Base-by-base conservation (phyloP, 768 basidiomycete species). In the Rhodotorula graminis region DNA sequence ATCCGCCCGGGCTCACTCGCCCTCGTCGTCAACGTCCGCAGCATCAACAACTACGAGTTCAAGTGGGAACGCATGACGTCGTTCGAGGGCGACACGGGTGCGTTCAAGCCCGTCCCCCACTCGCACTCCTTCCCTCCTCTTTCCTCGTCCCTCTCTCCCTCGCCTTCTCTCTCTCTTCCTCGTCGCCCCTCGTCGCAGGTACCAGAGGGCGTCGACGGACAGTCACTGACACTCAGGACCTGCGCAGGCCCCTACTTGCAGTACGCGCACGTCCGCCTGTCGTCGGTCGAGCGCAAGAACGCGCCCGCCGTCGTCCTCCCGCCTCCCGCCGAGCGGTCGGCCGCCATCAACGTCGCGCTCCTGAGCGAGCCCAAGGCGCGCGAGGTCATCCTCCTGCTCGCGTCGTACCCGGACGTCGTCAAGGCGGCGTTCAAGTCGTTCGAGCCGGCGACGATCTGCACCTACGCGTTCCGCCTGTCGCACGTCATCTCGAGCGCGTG, bases 1-100 rank as follows among this genome's bases (percentile, higher is more conserved):
- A 37, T 4, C 5, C 37, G 37, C 37, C 37, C 5, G 37, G 4
- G 37, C 37, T 37, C 5, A 37, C 37, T 37, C 37, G 37, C 50
- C 12, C 7, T 16, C 6, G 6, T 23, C 21, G 40, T 40, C 33
- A 25, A 25, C 47, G 46, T 11, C 15, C 40, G 31, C 75, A 95
- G 93, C 72, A 90, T 96, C 80, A 94, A 93, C 82, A 93, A 96
- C 83, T 98, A 98, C 83, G 89, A 86, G 3, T 99, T 96, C 83
- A 90, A 93, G 81, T 91, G 91, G 89, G 87, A 90, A 73, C 87
- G 93, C 55, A 94, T 96, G 91, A 86, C 89, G 62, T 92, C 92
- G 47, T 96, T 95, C 81, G 92, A 96, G 81, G 94, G 94, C 57
- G 94, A 97, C 82, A 94, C 92, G 0, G 92, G 92, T 74, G 53